Percentiles rank a stretch among this genome's conserved stretches.
Conservation (phyloP, 345 rosid genomes). For the Raphanus raphanistrum region DNA sequence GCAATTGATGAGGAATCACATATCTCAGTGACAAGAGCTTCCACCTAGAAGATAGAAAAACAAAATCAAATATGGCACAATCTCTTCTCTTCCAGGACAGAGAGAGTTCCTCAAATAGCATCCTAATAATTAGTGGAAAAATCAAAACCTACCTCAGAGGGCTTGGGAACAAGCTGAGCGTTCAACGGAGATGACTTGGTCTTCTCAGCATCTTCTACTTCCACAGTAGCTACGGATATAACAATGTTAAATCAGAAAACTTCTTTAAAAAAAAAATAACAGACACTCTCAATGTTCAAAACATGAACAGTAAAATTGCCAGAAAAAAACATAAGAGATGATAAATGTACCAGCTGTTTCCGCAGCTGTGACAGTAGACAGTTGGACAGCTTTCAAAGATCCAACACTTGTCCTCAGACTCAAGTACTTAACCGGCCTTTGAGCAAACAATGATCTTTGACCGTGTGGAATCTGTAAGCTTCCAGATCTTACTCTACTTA, state of each 20-base stretch:
- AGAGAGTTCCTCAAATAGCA: neutral
- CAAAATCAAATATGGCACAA: neutral
- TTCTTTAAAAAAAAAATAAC: no score
- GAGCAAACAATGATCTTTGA: slow-evolving; percentile 25
- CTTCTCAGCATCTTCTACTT: slow-evolving; percentile 38
- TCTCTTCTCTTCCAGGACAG: neutral
- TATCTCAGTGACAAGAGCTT: slow-evolving; percentile 65
- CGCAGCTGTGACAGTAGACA: slow-evolving; percentile 22
- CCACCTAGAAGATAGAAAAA: slow-evolving; percentile 52
- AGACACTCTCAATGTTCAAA: neutral
- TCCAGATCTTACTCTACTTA: slow-evolving; percentile 27
- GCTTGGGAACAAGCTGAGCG: slow-evolving; percentile 57
- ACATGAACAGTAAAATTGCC: neutral
- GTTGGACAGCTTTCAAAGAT: slow-evolving; percentile 33
- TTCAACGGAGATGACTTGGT: slow-evolving; percentile 40
- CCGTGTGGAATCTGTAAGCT: slow-evolving; percentile 18
- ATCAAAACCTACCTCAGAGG: slow-evolving; percentile 50
- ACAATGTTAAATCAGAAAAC: neutral
- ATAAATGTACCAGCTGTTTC: slow-evolving; percentile 29
- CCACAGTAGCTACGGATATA: slow-evolving; percentile 33
- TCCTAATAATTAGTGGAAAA: neutral
- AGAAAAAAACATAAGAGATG: neutral
- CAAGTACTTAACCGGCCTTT: slow-evolving; percentile 21
- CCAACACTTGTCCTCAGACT: slow-evolving; percentile 20
- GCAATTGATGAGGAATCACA: slow-evolving; percentile 66